Percentiles rank a stretch among this genome's conserved stretches.
phyloP scores from a whole-genome alignment of 2,329 filamentous ascomycete species.

The Botrytis deweyae region DNA sequence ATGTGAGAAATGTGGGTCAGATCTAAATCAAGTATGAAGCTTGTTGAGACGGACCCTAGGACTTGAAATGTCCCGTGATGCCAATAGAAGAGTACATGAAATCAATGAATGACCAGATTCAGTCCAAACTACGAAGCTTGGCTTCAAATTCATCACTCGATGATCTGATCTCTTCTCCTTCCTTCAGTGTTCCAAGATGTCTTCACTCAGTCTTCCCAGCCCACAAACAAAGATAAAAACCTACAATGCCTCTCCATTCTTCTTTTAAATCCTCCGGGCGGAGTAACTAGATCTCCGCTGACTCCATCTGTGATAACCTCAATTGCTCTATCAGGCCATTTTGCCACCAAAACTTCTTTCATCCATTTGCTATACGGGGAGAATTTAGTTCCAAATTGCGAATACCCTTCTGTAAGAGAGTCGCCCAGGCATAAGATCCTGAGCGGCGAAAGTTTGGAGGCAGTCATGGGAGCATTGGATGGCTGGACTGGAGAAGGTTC shows the following conservation, averaged over 20 bases:
- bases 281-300: constrained; percentile 30
- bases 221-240: constrained; percentile 4
- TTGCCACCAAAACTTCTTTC: constrained; percentile 46
- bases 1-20: constrained; percentile 43
- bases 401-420: constrained; percentile 56
- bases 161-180: background rate
- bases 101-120: background rate
- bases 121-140: background rate
- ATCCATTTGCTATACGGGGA: constrained; percentile 56
- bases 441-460: constrained; percentile 26
- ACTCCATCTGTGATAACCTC: constrained; percentile 27
- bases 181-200: background rate
- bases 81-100: background rate
- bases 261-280: constrained; percentile 19
- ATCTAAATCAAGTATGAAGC: background rate
- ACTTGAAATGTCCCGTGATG: background rate
- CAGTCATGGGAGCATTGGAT: background rate
- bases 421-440: constrained; percentile 35
- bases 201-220: background rate
- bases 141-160: background rate
- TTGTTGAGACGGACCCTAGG: no score
- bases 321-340: constrained; percentile 41
- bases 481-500: background rate
- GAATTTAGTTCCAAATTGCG: constrained; percentile 44
- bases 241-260: constrained; percentile 29